These are phyloP conservation scores for Debaryomyces sp. DNA, from an alignment of 1,139 yeast genomes.

Conservation along the genomic window DNA sequence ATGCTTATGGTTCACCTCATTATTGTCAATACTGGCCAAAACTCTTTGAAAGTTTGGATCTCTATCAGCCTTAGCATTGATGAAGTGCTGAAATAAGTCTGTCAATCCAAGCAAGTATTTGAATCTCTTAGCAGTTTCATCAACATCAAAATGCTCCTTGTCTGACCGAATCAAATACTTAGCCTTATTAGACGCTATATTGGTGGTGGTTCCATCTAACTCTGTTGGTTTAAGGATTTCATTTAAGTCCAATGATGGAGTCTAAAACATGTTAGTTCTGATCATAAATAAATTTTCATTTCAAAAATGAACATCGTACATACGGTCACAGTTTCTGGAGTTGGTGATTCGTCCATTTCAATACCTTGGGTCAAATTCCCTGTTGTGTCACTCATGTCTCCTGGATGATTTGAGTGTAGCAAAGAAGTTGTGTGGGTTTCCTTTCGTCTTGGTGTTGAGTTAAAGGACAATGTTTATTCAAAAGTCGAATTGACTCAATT, in stretches of 20 bases:
- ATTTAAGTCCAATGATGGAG: constrained; percentile 23
- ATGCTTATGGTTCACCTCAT: constrained; percentile 22
- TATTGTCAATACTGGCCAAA: constrained; percentile 40
- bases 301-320: background rate
- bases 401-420: background rate
- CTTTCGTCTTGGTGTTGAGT: constrained; percentile 1
- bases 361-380: constrained; percentile 6
- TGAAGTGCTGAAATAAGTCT: constrained; percentile 67
- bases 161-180: constrained; percentile 52
- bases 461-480: constrained; percentile 4
- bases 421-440: background rate
- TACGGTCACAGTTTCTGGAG: constrained; percentile 4
- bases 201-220: constrained; percentile 15
- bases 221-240: constrained; percentile 15
- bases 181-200: constrained; percentile 18
- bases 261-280: constrained; percentile 10
- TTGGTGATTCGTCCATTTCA: constrained; percentile 4
- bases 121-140: constrained; percentile 63
- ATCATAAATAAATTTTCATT: background rate
- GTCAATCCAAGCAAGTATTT: constrained; percentile 68
- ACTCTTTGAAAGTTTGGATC: constrained; percentile 59
- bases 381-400: constrained; percentile 6
- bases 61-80: constrained; percentile 64
- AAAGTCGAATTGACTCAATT: constrained; percentile 9
- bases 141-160: constrained; percentile 51